Evolutionary conservation across 441 rosid genomes (phyloP), one percentile per base, ranked within the genome.

Genomic region (Mallotus japonicus): DNA sequence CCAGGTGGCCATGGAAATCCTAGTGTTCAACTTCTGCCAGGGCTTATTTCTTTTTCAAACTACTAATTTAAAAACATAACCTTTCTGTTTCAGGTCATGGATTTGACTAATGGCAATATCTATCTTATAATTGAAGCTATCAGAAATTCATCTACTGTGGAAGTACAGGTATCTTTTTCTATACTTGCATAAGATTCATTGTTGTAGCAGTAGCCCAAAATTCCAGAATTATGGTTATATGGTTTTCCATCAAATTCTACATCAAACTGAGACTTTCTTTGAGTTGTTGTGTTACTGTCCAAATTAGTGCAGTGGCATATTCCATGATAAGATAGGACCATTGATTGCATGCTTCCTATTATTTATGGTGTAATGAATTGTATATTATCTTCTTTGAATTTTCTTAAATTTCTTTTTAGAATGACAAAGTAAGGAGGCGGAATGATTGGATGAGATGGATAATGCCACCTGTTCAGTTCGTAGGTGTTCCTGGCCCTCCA

Each of bases 121-220:
- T 91, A 80, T 71, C 73, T 82, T 62, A 90, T 93, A 78, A 70
- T 86, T 88, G 92, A 93, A 47, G 85, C 92, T 65, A 37, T 93
- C n/a, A 92, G 82, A 81, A 75, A 67, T 74, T 93, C 97, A 61
- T 65, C 78, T 51, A 60, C 69, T 67, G 88, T 79, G 70, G 82
- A 92, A 88, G 87, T 92, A 46, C 91, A 93, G 97, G 98, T 93
- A 86, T 68, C 10, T 63, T 62, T 46, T 59, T 44, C 58, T n/a
- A n/a, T 32, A 50, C 53, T 56, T 22, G 7, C 24, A 55, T 70
- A 42, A 46, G 49, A 16, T 47, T 51, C 2, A 9, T 24, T 28
- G 8, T 14, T 67, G 11, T 40, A 60, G 20, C 19, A 51, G 15
- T 40, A 60, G 20, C 19, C 53, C 20, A 54, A n/a, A 28, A 16